A percentile compares a stretch with the other conserved stretches of the same genome.
phyloP scores from a whole-genome alignment of 2,329 filamentous ascomycete species.

The Colletotrichum tabaci region DNA sequence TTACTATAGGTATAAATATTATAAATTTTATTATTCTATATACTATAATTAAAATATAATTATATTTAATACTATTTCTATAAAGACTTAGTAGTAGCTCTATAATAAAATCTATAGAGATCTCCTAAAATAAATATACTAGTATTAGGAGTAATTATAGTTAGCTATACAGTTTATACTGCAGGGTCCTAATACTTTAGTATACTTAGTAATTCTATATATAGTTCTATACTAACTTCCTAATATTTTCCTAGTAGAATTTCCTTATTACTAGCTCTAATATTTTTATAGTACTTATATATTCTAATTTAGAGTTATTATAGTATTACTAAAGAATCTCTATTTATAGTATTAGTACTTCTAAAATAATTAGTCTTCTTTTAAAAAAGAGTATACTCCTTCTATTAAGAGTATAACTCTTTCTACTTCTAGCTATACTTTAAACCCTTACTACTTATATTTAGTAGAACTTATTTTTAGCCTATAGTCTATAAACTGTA shows the following conservation, averaged over 20 bases:
- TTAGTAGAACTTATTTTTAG: background rate
- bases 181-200: background rate
- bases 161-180: background rate
- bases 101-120: constrained; percentile 1
- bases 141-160: background rate
- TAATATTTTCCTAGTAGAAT: background rate
- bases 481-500: background rate
- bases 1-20: too few species aligned
- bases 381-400: too few species aligned
- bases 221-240: background rate
- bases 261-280: background rate
- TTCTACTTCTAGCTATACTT: too few species aligned
- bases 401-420: too few species aligned
- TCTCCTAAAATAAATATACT: too few species aligned
- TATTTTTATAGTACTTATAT: background rate
- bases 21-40: too few species aligned
- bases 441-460: too few species aligned
- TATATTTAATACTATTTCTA: too few species aligned
- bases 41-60: too few species aligned
- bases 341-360: too few species aligned
- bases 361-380: too few species aligned
- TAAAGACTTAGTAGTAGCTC: too few species aligned
- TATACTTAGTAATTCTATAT: background rate
- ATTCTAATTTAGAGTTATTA: background rate
- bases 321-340: constrained; percentile 1